phyloP scores from a whole-genome alignment of 2,329 filamentous ascomycete species.

The Hymenoscyphus linearis region DNA sequence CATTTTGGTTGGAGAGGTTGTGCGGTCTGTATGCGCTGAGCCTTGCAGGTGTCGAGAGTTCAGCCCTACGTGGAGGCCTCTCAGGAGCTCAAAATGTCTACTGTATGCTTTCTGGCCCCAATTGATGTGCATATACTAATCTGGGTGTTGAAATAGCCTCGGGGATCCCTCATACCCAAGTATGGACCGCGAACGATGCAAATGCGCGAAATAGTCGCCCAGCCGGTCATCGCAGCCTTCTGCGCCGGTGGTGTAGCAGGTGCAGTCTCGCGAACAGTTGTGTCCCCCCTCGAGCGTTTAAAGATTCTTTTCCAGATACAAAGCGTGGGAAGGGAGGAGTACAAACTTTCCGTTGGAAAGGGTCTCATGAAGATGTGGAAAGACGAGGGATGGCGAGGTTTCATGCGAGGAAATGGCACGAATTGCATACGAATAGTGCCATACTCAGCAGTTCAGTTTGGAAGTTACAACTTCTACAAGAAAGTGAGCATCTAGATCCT shows the following conservation, averaged over 20 bases:
- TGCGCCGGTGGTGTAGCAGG: slow-evolving; percentile 91
- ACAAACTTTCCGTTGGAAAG: slow-evolving; percentile 85
- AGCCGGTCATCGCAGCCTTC: slow-evolving; percentile 86
- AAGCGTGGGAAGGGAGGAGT: slow-evolving; percentile 82
- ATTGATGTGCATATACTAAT: slow-evolving; percentile 10
- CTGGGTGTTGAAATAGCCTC: neutral
- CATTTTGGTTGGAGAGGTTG: slow-evolving; percentile 15
- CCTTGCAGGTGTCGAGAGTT: slow-evolving; percentile 11
- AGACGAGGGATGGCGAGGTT: slow-evolving; percentile 94
- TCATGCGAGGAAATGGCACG: slow-evolving; percentile 96
- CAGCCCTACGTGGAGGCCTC: slow-evolving; percentile 11
- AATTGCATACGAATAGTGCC: slow-evolving; percentile 98
- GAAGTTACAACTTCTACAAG: slow-evolving; percentile 97
- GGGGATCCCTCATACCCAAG: slow-evolving; percentile 18
- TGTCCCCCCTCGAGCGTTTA: slow-evolving; percentile 89
- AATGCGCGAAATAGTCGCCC: slow-evolving; percentile 53
- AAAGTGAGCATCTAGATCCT: slow-evolving; percentile 52
- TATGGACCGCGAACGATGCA: slow-evolving; percentile 30
- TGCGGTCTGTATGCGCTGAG: slow-evolving; percentile 16
- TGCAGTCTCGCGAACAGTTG: slow-evolving; percentile 94
- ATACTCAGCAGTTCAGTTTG: slow-evolving; percentile 97
- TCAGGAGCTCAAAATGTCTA: slow-evolving; percentile 26
- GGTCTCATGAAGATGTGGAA: slow-evolving; percentile 92
- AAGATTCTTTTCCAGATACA: slow-evolving; percentile 99
- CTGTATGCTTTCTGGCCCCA: slow-evolving; percentile 21